A percentile compares a stretch with the other conserved stretches of the same genome.
Evolutionary conservation across 2,329 filamentous ascomycete genomes (phyloP).

Genomic region (Fusarium palustre): DNA sequence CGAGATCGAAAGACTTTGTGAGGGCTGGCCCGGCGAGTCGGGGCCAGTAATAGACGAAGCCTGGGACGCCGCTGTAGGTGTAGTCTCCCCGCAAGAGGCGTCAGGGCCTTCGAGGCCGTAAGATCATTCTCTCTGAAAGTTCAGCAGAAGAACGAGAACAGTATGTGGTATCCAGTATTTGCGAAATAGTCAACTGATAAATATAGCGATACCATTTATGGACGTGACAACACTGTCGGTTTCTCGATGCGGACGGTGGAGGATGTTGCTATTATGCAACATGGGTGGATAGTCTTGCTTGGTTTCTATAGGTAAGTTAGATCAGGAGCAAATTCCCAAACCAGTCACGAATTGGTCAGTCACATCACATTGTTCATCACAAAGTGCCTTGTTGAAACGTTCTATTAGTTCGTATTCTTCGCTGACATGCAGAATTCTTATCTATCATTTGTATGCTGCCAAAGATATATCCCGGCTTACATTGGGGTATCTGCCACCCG

Average conservation of each 20-base stretch:
- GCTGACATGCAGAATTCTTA: constrained; percentile 18
- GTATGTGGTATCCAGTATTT: not conserved
- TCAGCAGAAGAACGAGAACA: too few relatives aligned
- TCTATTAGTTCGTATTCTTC: constrained; percentile 37
- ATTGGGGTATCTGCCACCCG: constrained; percentile 41
- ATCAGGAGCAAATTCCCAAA: not conserved
- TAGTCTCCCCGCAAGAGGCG: too few relatives aligned
- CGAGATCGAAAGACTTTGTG: too few relatives aligned
- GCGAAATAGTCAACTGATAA: too few relatives aligned
- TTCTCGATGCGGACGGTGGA: not conserved
- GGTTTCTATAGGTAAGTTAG: not conserved
- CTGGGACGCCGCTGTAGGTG: too few relatives aligned
- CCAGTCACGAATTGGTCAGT: not conserved
- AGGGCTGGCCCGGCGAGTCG: too few relatives aligned
- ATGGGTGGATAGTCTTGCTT: not conserved
- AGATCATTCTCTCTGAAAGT: too few relatives aligned
- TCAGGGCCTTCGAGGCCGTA: too few relatives aligned
- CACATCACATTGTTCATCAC: not conserved
- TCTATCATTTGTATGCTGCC: constrained; percentile 33
- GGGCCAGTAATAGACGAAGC: not conserved
- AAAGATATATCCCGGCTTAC: constrained; percentile 19
- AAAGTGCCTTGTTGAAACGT: constrained; percentile 14
- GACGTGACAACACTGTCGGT: not conserved
- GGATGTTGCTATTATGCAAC: not conserved
- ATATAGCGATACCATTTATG: not conserved